Base-by-base conservation (phyloP, 257 asterid genomes). In the Nicotiana noctiflora region DNA sequence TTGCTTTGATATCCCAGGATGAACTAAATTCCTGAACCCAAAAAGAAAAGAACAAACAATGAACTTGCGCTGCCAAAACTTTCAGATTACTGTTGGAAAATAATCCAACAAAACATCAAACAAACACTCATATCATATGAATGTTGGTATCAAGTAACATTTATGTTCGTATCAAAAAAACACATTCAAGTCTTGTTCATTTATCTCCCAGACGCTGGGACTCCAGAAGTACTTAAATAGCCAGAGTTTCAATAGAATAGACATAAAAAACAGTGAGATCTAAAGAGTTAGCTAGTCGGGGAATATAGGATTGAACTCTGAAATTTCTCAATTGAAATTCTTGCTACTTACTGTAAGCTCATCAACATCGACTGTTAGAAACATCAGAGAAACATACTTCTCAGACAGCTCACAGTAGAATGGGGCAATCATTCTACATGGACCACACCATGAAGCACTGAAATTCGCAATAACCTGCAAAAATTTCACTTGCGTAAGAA, bases 371-470 rank as follows among this genome's bases (percentile, higher is more conserved):
- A 94, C 79, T 2, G 97, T 88, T 79, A 96, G 89, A 83, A 91
- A 96, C 98, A 93, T 88, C 77, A 91, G 34, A 40, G 98, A 89
- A 67, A 89, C 92, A 83, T 94, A 86, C 55, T 89, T 93, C 90
- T 90, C 97, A 65, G 99, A 96, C 49, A 96, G 92, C 89, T 96
- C 98, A 17, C 86, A 79, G 84, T 83, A 96, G 89, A 85, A 91
- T 81, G 98, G 98, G 56, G 98, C 97, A 80, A 96, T 93, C 89
- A 89, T 82, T 88, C 90, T 88, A 87, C 99, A 96, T 83, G 99
- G 99, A 83, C 93, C 97, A 84, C 99, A 96, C 99, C 99, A 96
- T 34, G 95, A 51, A 63, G 99, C 99, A 79, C 98, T 96, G 76
- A 96, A 96, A 90, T 96, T 96, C 52, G 97, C 98, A 83, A 96